phyloP scores from a whole-genome alignment of 2,329 filamentous ascomycete species.

The Pseudonectria foliicola region DNA sequence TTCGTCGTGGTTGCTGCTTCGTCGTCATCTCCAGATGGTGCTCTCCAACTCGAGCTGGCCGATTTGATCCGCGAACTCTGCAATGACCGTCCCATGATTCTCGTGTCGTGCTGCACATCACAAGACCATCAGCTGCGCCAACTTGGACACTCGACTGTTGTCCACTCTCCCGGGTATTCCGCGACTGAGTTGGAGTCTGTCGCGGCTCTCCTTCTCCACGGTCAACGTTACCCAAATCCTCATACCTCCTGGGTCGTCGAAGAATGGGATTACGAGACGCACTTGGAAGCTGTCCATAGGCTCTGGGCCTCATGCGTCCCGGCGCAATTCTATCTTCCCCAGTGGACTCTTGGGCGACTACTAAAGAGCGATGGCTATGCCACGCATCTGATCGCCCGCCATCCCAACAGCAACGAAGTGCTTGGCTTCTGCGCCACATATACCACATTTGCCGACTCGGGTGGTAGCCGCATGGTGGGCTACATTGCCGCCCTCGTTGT shows the following conservation, averaged over 20 bases:
- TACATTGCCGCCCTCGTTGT: slow-evolving; percentile 50
- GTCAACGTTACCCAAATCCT: slow-evolving; percentile 19
- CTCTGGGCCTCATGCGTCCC: slow-evolving; percentile 42
- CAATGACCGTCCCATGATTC: slow-evolving; percentile 42
- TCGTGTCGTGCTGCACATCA: slow-evolving; percentile 45
- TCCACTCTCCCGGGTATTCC: slow-evolving; percentile 43
- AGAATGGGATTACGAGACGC: slow-evolving; percentile 31
- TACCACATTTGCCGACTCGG: slow-evolving; percentile 48
- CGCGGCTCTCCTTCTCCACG: slow-evolving; percentile 45
- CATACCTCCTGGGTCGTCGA: slow-evolving; percentile 35
- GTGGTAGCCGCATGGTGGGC: slow-evolving; percentile 45
- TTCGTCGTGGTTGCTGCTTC: slow-evolving; percentile 51
- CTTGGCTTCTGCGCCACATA: slow-evolving; percentile 56
- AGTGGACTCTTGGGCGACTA: slow-evolving; percentile 35
- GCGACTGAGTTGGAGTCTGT: slow-evolving; percentile 40
- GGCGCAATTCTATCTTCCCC: slow-evolving; percentile 37
- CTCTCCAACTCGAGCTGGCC: slow-evolving; percentile 45
- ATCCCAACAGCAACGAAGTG: slow-evolving; percentile 33
- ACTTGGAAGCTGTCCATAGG: slow-evolving; percentile 34
- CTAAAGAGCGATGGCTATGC: slow-evolving; percentile 48
- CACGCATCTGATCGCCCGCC: slow-evolving; percentile 49
- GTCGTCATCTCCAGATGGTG: slow-evolving; percentile 32
- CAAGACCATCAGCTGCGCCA: slow-evolving; percentile 32
- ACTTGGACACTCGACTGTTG: slow-evolving; percentile 42
- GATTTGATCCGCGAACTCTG: slow-evolving; percentile 36